phyloP scores from a whole-genome alignment of 805 yeast species.

The Candida mattraensis region DNA sequence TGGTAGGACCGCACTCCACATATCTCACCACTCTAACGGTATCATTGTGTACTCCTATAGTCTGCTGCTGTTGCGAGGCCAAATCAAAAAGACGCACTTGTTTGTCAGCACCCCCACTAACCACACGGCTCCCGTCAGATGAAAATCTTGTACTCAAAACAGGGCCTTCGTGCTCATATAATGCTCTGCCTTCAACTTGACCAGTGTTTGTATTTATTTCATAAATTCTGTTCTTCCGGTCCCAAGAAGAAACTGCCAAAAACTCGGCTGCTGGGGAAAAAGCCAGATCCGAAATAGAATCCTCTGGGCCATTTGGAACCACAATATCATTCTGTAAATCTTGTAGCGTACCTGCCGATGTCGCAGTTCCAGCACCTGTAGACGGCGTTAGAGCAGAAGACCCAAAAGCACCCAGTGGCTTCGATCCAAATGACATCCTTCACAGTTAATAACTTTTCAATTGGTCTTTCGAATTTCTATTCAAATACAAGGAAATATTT shows the following conservation, averaged over 20 bases:
- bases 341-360: slow-evolving; percentile 50
- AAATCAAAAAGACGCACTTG: slow-evolving; percentile 82
- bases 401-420: slow-evolving; percentile 29
- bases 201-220: slow-evolving; percentile 76
- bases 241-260: slow-evolving; percentile 89
- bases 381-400: slow-evolving; percentile 9
- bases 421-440: slow-evolving; percentile 31
- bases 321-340: slow-evolving; percentile 70
- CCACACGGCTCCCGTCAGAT: slow-evolving; percentile 80
- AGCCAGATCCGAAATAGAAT: slow-evolving; percentile 77
- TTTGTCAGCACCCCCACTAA: slow-evolving; percentile 90
- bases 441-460: too few relatives aligned
- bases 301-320: slow-evolving; percentile 84
- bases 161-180: slow-evolving; percentile 88
- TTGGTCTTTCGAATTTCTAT: too few relatives aligned
- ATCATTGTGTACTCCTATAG: slow-evolving; percentile 83
- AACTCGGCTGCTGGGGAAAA: slow-evolving; percentile 87
- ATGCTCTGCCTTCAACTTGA: slow-evolving; percentile 80
- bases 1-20: slow-evolving; percentile 83
- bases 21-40: slow-evolving; percentile 73
- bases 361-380: slow-evolving; percentile 18
- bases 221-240: slow-evolving; percentile 88
- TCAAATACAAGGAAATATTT: too few relatives aligned
- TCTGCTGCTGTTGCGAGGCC: slow-evolving; percentile 76
- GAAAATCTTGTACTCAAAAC: slow-evolving; percentile 83